Percentiles rank a stretch among this genome's conserved stretches.
Evolutionary conservation across 169 alveolate species (phyloP).

Genomic region (Plasmodium inui): DNA sequence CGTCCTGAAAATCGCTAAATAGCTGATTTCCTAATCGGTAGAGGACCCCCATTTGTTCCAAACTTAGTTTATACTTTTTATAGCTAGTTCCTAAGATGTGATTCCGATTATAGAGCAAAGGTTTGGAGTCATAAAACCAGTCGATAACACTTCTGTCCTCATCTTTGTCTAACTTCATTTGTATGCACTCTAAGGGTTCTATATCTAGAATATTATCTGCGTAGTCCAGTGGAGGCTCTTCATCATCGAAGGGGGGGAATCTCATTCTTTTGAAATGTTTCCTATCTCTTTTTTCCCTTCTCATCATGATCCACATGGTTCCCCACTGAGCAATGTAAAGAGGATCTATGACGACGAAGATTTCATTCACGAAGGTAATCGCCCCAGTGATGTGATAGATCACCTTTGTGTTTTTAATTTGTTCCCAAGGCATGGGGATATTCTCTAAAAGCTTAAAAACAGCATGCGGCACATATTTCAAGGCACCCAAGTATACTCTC

Average conservation of each 20-base stretch:
- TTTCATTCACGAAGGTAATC: slow-evolving; percentile 98
- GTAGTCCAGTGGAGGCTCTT: slow-evolving; percentile 99
- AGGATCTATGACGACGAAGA: slow-evolving; percentile 99
- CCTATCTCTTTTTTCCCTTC: slow-evolving; percentile 99
- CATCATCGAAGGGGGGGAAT: slow-evolving; percentile 99
- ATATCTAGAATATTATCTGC: slow-evolving; percentile 98
- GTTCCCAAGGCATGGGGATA: slow-evolving; percentile 99
- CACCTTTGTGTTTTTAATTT: slow-evolving; percentile 95
- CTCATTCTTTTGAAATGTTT: slow-evolving; percentile 99
- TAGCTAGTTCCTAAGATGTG: slow-evolving; percentile 93
- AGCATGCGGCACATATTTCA: slow-evolving; percentile 99
- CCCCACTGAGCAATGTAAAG: slow-evolving; percentile 99
- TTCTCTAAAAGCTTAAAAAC: slow-evolving; percentile 98
- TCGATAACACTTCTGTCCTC: slow-evolving; percentile 99
- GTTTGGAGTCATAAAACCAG: slow-evolving; percentile 94
- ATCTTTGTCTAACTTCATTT: slow-evolving; percentile 98
- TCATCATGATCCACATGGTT: slow-evolving; percentile 99
- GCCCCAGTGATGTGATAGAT: slow-evolving; percentile 99
- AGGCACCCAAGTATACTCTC: slow-evolving; percentile 96
- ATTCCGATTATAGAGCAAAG: slow-evolving; percentile 78
- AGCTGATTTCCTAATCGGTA: slow-evolving; percentile 98
- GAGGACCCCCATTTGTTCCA: slow-evolving; percentile 97
- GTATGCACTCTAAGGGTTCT: slow-evolving; percentile 99
- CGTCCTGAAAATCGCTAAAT: slow-evolving; percentile 96
- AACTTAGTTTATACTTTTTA: slow-evolving; percentile 94